Conservation (phyloP, 331 rosid species). For the Dryas integrifolia region DNA sequence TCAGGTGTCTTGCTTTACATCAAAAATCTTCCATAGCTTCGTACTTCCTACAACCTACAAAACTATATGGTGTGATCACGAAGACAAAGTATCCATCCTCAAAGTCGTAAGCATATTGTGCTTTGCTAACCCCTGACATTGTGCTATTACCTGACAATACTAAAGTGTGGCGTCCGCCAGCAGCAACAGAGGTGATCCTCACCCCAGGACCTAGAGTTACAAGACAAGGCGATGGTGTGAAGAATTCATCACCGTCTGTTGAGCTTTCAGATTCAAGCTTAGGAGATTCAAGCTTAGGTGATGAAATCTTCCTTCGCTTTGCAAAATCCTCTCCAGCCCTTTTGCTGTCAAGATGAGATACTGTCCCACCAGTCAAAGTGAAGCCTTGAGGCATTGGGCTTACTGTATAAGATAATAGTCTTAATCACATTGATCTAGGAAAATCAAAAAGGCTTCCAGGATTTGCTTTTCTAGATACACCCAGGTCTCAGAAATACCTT, state of each 20-base stretch:
- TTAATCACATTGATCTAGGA: conserved; percentile 30
- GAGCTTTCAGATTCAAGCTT: conserved; percentile 63
- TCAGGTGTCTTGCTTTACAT: conserved; percentile 74
- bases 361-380: conserved; percentile 50
- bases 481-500: conserved; percentile 44
- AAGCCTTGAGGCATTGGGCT: conserved; percentile 47
- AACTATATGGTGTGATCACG: conserved; percentile 71
- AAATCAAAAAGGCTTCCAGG: background rate
- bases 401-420: conserved; percentile 37
- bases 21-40: conserved; percentile 82
- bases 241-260: conserved; percentile 59
- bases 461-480: background rate
- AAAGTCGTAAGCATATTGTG: conserved; percentile 23
- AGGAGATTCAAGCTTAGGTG: conserved; percentile 49
- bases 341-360: conserved; percentile 50
- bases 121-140: conserved; percentile 11
- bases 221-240: conserved; percentile 56
- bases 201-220: conserved; percentile 63
- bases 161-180: conserved; percentile 85
- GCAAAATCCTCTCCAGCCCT: conserved; percentile 54
- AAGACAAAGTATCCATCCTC: conserved; percentile 47
- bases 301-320: conserved; percentile 61
- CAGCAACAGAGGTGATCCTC: conserved; percentile 65
- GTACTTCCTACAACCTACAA: conserved; percentile 80
- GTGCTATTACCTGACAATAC: conserved; percentile 73